These are phyloP conservation scores for Podospora fimiseda DNA, from an alignment of 495 filamentous ascomycete species.

Conservation along the genomic window DNA sequence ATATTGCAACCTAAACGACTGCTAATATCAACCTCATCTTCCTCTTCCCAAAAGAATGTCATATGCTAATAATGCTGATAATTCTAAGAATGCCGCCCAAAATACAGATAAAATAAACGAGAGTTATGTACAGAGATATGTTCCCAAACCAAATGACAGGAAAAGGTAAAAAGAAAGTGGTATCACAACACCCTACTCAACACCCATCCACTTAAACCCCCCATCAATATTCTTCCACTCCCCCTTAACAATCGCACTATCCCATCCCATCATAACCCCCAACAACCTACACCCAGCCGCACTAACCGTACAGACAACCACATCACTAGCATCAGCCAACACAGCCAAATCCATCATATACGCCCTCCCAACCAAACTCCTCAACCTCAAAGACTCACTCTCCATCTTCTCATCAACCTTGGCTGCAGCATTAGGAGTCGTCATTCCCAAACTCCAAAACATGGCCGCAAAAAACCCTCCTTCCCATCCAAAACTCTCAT, in stretches of 20 bases:
- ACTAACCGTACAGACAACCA: constrained; percentile 60
- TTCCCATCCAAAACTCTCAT: constrained; percentile 66
- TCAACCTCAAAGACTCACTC: constrained; percentile 45
- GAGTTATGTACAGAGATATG: neutral
- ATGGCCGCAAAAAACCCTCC: constrained; percentile 65
- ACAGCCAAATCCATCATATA: constrained; percentile 68
- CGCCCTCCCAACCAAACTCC: constrained; percentile 60
- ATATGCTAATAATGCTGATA: neutral
- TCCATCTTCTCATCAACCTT: neutral
- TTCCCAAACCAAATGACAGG: neutral
- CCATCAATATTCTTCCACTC: constrained; percentile 73
- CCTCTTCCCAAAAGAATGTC: neutral
- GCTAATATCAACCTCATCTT: neutral
- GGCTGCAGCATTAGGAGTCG: constrained; percentile 8
- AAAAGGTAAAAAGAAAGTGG: neutral
- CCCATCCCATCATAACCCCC: constrained; percentile 77
- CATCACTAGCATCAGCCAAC: constrained; percentile 53
- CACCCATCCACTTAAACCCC: constrained; percentile 50
- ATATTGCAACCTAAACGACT: neutral
- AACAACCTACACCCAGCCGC: constrained; percentile 59
- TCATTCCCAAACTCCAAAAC: constrained; percentile 59
- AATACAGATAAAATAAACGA: neutral
- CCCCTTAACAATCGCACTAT: constrained; percentile 47
- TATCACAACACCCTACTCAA: constrained; percentile 22
- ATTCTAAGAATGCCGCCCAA: neutral